phyloP scores from a whole-genome alignment of 148 eudicot species.

The Vaccinium corymbosum region DNA sequence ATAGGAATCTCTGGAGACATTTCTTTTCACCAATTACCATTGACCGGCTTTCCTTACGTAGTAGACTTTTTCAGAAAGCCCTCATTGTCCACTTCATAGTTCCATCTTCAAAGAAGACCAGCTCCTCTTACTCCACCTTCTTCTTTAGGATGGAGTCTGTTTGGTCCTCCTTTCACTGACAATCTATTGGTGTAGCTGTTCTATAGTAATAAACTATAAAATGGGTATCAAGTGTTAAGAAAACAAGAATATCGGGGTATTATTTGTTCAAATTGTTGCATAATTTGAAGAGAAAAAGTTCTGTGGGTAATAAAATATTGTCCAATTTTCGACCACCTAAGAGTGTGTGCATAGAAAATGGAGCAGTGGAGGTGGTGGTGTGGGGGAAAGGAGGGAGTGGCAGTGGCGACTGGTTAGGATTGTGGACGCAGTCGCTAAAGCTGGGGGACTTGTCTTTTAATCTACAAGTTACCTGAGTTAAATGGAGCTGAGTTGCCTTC shows the following conservation, averaged over 20 bases:
- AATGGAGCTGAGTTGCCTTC: not conserved
- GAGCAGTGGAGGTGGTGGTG: not conserved
- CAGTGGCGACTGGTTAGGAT: not conserved
- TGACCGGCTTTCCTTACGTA: not conserved
- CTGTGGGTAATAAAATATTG: not conserved
- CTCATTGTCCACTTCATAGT: not conserved
- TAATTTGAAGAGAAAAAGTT: not conserved
- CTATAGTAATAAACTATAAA: not conserved
- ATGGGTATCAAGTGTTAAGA: not conserved
- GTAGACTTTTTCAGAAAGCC: not conserved
- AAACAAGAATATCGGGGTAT: not conserved
- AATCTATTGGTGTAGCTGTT: not conserved
- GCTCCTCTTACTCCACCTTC: not conserved
- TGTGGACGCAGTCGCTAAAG: not conserved
- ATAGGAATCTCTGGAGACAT: not conserved
- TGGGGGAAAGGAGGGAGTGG: not conserved
- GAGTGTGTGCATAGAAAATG: not conserved
- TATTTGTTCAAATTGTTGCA: not conserved
- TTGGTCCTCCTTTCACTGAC: conserved; percentile 3
- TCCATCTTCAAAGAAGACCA: not conserved
- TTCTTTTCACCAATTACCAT: not conserved
- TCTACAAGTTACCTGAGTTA: not conserved
- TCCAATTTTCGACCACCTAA: not conserved
- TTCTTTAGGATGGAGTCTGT: not conserved
- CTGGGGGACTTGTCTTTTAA: not conserved